Evolutionary conservation across 2,329 filamentous ascomycete genomes (phyloP).

Genomic region (Davidsoniella virescens): DNA sequence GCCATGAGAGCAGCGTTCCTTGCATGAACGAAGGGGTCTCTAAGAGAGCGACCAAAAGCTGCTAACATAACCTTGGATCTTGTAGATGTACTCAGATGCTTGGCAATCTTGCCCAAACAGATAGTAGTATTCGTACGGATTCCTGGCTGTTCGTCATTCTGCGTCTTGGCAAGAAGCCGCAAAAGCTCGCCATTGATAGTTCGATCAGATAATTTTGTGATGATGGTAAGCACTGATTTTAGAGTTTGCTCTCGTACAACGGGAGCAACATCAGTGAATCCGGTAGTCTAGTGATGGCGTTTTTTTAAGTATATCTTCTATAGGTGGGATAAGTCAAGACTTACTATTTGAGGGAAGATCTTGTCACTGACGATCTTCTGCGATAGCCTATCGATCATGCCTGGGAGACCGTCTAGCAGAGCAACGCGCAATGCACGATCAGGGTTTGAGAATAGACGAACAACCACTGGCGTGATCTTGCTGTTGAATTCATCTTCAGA

Average conservation of each 20-base stretch:
- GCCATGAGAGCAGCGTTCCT: constrained; percentile 80
- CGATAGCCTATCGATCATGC: constrained; percentile 80
- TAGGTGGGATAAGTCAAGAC: constrained; percentile 12
- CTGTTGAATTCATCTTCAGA: constrained; percentile 78
- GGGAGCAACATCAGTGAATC: constrained; percentile 82
- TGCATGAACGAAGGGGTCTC: constrained; percentile 90
- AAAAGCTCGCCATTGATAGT: constrained; percentile 87
- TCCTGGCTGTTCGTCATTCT: constrained; percentile 92
- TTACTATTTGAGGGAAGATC: constrained; percentile 84
- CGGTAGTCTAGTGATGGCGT: constrained; percentile 47
- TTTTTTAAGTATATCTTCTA: not conserved
- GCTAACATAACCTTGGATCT: constrained; percentile 83
- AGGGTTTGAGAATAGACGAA: constrained; percentile 77
- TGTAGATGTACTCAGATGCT: constrained; percentile 62
- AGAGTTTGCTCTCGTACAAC: constrained; percentile 90
- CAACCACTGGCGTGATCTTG: constrained; percentile 68
- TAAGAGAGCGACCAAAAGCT: constrained; percentile 74
- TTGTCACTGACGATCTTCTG: constrained; percentile 89
- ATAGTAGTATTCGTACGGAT: constrained; percentile 98
- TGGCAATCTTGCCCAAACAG: constrained; percentile 88
- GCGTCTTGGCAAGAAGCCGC: constrained; percentile 81
- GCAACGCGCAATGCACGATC: constrained; percentile 87
- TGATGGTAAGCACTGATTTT: constrained; percentile 77
- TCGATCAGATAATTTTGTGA: constrained; percentile 79
- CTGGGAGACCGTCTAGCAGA: constrained; percentile 69